Evolutionary conservation across 108 stramenopile genomes (phyloP).

Genomic region (Bacterosira constricta): DNA sequence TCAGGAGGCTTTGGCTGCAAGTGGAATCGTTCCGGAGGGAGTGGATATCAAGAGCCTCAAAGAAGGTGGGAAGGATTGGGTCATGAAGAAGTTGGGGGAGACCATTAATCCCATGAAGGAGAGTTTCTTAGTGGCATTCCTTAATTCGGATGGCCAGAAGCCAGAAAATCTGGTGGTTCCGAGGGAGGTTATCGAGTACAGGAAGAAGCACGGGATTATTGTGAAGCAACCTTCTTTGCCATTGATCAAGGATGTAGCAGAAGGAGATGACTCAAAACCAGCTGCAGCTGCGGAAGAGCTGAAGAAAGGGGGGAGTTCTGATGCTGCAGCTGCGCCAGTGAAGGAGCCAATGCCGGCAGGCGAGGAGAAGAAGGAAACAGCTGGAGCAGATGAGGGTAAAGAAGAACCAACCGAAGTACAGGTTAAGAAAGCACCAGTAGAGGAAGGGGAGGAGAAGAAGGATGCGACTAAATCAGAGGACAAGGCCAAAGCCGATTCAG

Average conservation of each 20-base stretch:
- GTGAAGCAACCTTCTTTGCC: constrained; percentile 3
- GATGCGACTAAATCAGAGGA: constrained; percentile 7
- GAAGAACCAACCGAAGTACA: constrained; percentile 19
- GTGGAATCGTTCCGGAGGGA: constrained; percentile 74
- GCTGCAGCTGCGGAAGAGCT: background rate
- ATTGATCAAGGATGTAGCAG: constrained; percentile 24
- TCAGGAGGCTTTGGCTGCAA: constrained; percentile 83
- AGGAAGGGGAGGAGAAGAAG: constrained; percentile 2
- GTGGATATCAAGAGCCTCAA: constrained; percentile 79
- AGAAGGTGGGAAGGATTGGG: constrained; percentile 86
- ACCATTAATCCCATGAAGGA: constrained; percentile 98
- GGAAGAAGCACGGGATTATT: constrained; percentile 61
- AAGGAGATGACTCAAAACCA: background rate
- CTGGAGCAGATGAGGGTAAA: background rate
- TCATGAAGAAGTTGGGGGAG: constrained; percentile 93
- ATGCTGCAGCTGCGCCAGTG: background rate
- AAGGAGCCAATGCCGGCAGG: constrained; percentile 9
- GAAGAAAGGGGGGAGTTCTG: background rate
- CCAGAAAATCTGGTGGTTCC: constrained; percentile 82
- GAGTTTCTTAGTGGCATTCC: constrained; percentile 94
- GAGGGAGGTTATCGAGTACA: constrained; percentile 74
- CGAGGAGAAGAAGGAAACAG: constrained; percentile 16
- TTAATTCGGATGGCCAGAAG: constrained; percentile 83
- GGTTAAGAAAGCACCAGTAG: constrained; percentile 6
- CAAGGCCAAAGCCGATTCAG: constrained; percentile 8